phyloP scores from a whole-genome alignment of 768 basidiomycete genomes.

The Trametopsis cervina region DNA sequence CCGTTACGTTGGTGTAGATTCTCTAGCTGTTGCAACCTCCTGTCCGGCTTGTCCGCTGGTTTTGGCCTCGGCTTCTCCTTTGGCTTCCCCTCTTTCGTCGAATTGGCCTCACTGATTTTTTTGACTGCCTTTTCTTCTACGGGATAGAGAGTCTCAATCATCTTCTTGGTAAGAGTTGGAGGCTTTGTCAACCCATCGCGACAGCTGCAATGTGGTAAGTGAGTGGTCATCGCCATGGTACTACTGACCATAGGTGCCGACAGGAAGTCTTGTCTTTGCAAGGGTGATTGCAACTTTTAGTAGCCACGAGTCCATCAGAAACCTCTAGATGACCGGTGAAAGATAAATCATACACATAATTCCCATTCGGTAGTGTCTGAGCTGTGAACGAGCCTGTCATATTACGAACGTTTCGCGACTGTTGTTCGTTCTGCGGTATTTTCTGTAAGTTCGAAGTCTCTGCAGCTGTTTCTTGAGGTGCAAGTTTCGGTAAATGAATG shows the following conservation, averaged over 20 bases:
- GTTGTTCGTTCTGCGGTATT: neutral
- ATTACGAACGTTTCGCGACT: neutral
- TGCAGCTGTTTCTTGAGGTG: neutral
- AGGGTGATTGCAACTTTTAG: constrained; percentile 62
- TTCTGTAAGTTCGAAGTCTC: neutral
- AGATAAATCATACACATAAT: constrained; percentile 38
- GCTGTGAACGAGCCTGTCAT: constrained; percentile 10
- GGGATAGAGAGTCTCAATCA: constrained; percentile 14
- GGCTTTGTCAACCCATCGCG: constrained; percentile 60
- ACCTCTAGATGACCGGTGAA: neutral
- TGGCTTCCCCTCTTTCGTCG: neutral
- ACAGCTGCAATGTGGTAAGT: constrained; percentile 40
- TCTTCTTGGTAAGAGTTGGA: constrained; percentile 32
- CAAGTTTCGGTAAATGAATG: neutral
- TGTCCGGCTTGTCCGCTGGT: constrained; percentile 17
- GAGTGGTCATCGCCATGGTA: neutral
- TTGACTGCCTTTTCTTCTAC: neutral
- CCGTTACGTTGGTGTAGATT: constrained; percentile 36
- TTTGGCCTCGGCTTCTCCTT: constrained; percentile 22
- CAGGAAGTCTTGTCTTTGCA: constrained; percentile 76
- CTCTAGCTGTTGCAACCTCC: constrained; percentile 34
- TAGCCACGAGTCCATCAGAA: neutral
- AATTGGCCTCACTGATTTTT: no score
- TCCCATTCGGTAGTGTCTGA: constrained; percentile 52
- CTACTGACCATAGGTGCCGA: constrained; percentile 65